phyloP scores from a whole-genome alignment of 2,329 filamentous ascomycete genomes.

The Penicillium griseofulvum region DNA sequence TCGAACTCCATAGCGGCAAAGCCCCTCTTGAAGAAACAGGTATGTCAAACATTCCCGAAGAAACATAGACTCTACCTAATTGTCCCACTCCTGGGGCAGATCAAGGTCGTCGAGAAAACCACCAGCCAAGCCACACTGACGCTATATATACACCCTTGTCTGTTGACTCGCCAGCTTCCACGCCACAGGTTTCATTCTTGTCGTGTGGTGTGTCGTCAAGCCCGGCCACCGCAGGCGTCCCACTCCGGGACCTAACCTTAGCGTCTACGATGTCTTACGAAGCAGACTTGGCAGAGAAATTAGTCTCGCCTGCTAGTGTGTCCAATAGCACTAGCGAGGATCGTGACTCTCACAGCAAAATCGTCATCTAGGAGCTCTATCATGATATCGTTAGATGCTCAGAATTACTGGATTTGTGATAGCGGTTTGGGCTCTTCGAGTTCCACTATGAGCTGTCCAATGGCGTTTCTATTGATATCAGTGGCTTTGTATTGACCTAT shows the following conservation, averaged over 20 bases:
- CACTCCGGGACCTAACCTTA: slow-evolving; percentile 19
- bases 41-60: background rate
- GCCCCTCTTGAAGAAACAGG: background rate
- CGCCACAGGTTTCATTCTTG: slow-evolving; percentile 7
- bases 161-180: slow-evolving; percentile 8
- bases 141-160: slow-evolving; percentile 1
- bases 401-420: background rate
- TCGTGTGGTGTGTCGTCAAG: slow-evolving; percentile 16
- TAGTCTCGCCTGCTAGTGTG: slow-evolving; percentile 1
- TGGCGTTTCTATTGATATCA: background rate
- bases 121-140: background rate
- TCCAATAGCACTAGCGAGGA: background rate
- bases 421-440: background rate
- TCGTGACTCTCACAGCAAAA: background rate
- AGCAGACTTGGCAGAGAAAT: slow-evolving; percentile 13
- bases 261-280: slow-evolving; percentile 22
- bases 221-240: slow-evolving; percentile 12
- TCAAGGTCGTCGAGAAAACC: slow-evolving; percentile 6
- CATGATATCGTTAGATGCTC: background rate
- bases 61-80: background rate
- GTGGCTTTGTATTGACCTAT: background rate
- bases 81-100: background rate
- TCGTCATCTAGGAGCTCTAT: background rate
- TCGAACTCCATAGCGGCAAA: background rate
- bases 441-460: background rate